A percentile compares a stretch with the other conserved stretches of the same genome.
Conservation (phyloP, 345 rosid genomes). For the Rhizophora mangle region DNA sequence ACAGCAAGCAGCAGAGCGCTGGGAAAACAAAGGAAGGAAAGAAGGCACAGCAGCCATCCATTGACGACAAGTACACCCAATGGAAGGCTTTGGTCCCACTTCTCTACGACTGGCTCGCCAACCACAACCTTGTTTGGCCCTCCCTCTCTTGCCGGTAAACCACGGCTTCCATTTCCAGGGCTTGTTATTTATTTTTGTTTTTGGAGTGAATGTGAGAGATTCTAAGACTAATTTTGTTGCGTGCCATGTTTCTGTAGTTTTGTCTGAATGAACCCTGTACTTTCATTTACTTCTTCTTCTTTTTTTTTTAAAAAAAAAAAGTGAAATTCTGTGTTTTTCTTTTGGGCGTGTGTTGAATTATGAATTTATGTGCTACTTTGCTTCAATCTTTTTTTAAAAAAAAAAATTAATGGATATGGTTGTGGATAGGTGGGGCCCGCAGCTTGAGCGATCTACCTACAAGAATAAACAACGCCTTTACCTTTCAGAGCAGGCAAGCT, state of each 20-base stretch:
- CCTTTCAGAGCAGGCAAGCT: constrained; percentile 4
- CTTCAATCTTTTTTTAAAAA: background rate
- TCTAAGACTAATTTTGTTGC: constrained; percentile 6
- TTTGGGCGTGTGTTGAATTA: background rate
- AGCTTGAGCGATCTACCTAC: constrained; percentile 66
- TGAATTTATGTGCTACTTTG: background rate
- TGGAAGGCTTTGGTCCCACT: constrained; percentile 96
- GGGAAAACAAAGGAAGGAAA: constrained; percentile 40
- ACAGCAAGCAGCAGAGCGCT: constrained; percentile 22
- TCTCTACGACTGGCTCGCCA: constrained; percentile 98
- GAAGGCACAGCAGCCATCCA: constrained; percentile 48
- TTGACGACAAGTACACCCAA: constrained; percentile 86
- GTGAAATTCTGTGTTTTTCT: no score
- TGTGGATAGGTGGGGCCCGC: constrained; percentile 59
- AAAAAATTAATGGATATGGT: constrained; percentile 1
- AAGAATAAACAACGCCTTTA: constrained; percentile 18
- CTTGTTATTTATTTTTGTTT: background rate
- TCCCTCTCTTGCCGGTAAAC: constrained; percentile 94
- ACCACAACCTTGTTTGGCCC: constrained; percentile 99
- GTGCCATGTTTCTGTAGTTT: no score
- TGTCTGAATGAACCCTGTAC: no score
- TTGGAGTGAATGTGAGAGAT: constrained; percentile 22
- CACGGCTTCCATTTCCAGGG: background rate
- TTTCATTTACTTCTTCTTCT: no score
- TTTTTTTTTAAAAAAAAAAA: no score